Evolutionary conservation across 768 basidiomycete genomes (phyloP).

Genomic region (Pisolithus microcarpus): DNA sequence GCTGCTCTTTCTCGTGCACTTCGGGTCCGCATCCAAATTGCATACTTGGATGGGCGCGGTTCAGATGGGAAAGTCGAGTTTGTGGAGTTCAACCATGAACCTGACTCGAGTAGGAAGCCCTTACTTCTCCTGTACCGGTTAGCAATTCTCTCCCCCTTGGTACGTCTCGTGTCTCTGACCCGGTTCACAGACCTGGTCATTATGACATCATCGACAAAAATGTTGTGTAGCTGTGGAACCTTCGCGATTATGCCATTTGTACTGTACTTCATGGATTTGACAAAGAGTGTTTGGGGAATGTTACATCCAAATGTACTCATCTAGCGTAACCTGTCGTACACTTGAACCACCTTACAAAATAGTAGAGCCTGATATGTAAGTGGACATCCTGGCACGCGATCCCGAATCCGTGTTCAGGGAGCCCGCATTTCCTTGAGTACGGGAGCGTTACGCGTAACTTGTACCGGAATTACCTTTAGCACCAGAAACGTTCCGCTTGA

Average conservation of each 20-base stretch:
- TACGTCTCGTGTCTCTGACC: background rate
- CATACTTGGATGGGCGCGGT: conserved; percentile 70
- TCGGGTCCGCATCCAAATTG: conserved; percentile 59
- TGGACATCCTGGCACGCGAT: no score
- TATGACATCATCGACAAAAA: conserved; percentile 56
- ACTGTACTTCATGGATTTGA: background rate
- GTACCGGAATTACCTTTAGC: no score
- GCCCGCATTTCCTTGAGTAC: no score
- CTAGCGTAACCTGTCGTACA: no score
- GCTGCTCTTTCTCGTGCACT: conserved; percentile 67
- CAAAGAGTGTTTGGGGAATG: no score
- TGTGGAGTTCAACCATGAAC: conserved; percentile 51
- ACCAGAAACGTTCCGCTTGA: no score
- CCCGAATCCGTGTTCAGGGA: no score
- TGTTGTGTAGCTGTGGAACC: background rate
- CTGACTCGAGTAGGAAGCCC: conserved; percentile 34
- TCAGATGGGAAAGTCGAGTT: conserved; percentile 51
- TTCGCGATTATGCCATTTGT: background rate
- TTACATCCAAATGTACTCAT: no score
- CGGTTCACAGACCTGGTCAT: conserved; percentile 66
- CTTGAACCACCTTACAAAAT: no score
- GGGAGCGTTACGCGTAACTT: no score
- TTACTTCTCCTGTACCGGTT: conserved; percentile 73
- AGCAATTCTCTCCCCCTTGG: conserved; percentile 12
- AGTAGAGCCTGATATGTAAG: no score